Evolutionary conservation across 2,329 filamentous ascomycete genomes (phyloP).

Genomic region (Sporothrix phasma): DNA sequence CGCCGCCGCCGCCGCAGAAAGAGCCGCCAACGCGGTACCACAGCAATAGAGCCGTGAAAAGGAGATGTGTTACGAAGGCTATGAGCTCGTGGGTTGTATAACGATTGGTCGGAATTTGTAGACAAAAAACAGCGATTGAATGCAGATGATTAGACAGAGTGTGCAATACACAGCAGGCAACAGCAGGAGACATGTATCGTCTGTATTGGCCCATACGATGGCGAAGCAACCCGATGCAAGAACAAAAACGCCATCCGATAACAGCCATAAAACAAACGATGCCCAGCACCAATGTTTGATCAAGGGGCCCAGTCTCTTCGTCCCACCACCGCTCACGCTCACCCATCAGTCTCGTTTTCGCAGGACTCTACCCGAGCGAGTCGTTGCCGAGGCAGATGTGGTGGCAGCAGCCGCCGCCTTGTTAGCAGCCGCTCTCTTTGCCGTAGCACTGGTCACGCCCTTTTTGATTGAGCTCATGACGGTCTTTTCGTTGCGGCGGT

Average conservation of each 20-base stretch:
- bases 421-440: constrained; percentile 38
- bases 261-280: background rate
- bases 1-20: constrained; percentile 20
- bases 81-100: background rate
- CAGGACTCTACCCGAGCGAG: constrained; percentile 42
- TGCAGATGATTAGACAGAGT: background rate
- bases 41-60: background rate
- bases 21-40: background rate
- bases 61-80: no score
- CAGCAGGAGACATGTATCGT: no score
- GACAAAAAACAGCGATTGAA: background rate
- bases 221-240: background rate
- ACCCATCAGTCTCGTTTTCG: constrained; percentile 39
- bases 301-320: background rate
- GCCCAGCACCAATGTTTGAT: background rate
- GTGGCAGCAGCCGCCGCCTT: constrained; percentile 24
- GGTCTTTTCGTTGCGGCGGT: constrained; percentile 33
- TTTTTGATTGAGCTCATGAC: constrained; percentile 46
- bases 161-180: background rate
- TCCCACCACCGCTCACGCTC: background rate
- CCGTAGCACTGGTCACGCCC: constrained; percentile 36
- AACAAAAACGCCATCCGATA: background rate
- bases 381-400: constrained; percentile 24
- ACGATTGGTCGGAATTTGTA: background rate
- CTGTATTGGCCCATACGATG: background rate